These are phyloP conservation scores for Magnolia officinalis DNA, from an alignment of 164 flowering plant genomes.

Conservation along the genomic window DNA sequence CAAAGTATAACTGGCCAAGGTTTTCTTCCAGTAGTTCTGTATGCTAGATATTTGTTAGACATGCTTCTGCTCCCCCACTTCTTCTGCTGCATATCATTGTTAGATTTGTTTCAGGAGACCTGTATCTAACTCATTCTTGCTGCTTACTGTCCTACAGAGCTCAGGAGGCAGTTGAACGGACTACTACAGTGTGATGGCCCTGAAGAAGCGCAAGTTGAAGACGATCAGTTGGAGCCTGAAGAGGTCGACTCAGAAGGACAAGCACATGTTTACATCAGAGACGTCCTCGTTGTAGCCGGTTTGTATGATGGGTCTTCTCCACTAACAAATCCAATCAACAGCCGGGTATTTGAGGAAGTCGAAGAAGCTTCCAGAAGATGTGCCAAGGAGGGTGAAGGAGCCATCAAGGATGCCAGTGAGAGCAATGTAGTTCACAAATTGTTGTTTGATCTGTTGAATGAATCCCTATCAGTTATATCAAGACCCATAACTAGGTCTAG, in stretches of 20 bases:
- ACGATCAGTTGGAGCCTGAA: conserved; percentile 35
- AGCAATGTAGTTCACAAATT: conserved; percentile 43
- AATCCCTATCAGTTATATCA: conserved; percentile 46
- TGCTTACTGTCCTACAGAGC: conserved; percentile 37
- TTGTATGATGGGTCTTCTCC: conserved; percentile 51
- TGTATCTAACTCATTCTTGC: too few species aligned
- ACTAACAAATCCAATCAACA: conserved; percentile 46
- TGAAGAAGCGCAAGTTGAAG: conserved; percentile 30
- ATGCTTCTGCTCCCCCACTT: too few species aligned
- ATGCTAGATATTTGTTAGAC: too few species aligned
- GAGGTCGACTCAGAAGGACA: conserved; percentile 42
- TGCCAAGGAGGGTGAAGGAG: conserved; percentile 24
- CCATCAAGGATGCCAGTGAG: conserved; percentile 22
- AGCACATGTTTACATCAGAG: conserved; percentile 57
- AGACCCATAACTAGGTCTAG: conserved; percentile 37
- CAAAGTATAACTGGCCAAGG: too few species aligned
- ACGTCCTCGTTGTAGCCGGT: conserved; percentile 75
- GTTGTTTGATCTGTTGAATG: conserved; percentile 68
- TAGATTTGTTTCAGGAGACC: too few species aligned
- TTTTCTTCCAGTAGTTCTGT: too few species aligned
- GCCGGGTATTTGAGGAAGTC: conserved; percentile 57
- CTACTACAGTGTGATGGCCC: conserved; percentile 45
- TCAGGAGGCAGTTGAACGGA: conserved; percentile 62
- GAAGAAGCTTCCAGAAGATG: conserved; percentile 49
- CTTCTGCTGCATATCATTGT: too few species aligned